A percentile compares a stretch with the other conserved stretches of the same genome.
Conservation (phyloP, 2,329 filamentous ascomycete species). For the Ciborinia camelliae region DNA sequence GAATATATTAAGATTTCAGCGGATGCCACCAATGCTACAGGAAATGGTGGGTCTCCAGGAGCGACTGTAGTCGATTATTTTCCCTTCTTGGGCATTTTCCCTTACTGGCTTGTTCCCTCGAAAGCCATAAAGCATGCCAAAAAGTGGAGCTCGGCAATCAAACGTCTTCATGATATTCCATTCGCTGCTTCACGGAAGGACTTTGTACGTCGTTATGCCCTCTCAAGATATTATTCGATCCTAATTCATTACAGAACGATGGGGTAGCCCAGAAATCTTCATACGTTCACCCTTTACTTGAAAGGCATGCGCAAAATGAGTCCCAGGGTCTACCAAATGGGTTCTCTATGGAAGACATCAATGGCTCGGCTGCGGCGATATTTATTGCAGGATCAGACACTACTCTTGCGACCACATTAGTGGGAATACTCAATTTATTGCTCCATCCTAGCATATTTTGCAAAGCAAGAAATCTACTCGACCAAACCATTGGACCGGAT, state of each 20-base stretch:
- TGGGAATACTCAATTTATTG: constrained; percentile 42
- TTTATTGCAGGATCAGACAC: constrained; percentile 42
- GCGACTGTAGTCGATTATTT: constrained; percentile 48
- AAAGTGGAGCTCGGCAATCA: constrained; percentile 36
- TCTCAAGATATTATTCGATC: no score
- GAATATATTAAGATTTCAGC: constrained; percentile 43
- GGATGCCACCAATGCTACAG: constrained; percentile 32
- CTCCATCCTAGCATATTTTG: constrained; percentile 42
- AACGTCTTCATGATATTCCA: constrained; percentile 45
- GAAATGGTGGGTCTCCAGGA: constrained; percentile 35
- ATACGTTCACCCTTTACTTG: constrained; percentile 18
- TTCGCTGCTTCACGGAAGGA: constrained; percentile 31
- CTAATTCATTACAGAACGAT: constrained; percentile 20
- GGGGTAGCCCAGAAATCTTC: constrained; percentile 6
- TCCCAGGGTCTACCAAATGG: constrained; percentile 16
- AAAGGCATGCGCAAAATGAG: neutral
- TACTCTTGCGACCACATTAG: constrained; percentile 43
- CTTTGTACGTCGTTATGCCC: constrained; percentile 1
- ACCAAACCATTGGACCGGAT: constrained; percentile 42
- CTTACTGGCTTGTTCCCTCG: constrained; percentile 38
- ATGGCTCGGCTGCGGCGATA: constrained; percentile 47
- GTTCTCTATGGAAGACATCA: constrained; percentile 38
- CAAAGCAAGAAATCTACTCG: constrained; percentile 47
- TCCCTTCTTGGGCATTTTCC: constrained; percentile 39
- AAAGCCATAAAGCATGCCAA: neutral